Base-by-base conservation (phyloP, 2,329 filamentous ascomycete species). In the Trichophaea hybrida region DNA sequence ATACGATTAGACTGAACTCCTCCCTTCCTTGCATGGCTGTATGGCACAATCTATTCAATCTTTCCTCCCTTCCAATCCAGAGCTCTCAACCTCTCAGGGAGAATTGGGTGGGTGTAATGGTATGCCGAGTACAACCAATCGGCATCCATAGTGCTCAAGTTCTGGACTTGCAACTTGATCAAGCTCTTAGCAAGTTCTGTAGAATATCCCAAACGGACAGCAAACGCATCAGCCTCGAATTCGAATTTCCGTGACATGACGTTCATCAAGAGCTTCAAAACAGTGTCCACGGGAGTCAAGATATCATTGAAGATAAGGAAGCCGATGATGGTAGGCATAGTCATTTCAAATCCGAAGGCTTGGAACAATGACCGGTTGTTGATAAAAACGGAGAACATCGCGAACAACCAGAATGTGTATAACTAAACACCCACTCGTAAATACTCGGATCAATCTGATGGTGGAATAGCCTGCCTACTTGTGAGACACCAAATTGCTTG, bases 81-180 rank as follows among this genome's bases (percentile, higher is more conserved):
- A 1, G 91, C 93, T 73, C 86, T 88, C 69, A 98, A 78, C 69
- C 93, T 83, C 79, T 98, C 94, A 1, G 90, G 86, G 66, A 98
- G 77, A 67, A 97, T 96, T 0, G 93, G 93, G 74, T 98, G 93
- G 31, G 91, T 96, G 78, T 94, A 96, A 76, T 98, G 90, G 78
- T 97, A 98, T 74, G 85, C 94, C 57, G 93, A 93, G 74, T 94
- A 98, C 80, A 96, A 83, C 86, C 87, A 94, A 74, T 98, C 94
- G 33, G 93, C 93, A 69, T 98, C 93, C 91, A 98, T 97, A 63
- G 88, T 94, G 74, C 88, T 94, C 67, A 98, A 79, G 72, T 98
- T 98, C 77, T 97, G 90, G 70, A 96, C 88, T 75, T 98, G 94
- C 56, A 98, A 85, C 77, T 96, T 96, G 75, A 98, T 89, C 64